These are phyloP conservation scores for Schizochytrium sp. DNA, from an alignment of 108 stramenopile genomes.

Conservation along the genomic window DNA sequence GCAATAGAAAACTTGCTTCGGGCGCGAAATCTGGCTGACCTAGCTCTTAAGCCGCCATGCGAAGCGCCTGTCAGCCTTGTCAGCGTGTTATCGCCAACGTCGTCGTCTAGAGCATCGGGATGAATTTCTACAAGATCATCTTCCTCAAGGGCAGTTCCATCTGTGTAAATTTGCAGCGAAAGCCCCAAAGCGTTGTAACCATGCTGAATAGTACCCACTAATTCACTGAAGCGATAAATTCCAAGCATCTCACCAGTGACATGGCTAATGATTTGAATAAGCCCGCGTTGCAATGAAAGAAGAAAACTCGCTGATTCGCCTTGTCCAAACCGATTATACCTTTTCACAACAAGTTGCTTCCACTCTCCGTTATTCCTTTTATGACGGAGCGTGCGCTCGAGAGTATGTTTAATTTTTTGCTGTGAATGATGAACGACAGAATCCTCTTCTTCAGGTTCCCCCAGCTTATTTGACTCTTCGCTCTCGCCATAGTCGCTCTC, in stretches of 20 bases:
- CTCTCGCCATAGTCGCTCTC: background rate
- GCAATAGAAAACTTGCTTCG: no score
- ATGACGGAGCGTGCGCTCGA: conserved; percentile 35
- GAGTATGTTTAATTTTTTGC: background rate
- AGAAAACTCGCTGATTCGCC: conserved; percentile 19
- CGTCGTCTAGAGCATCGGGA: background rate
- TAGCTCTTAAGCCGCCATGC: no score
- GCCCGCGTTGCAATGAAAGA: background rate
- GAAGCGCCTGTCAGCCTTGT: no score
- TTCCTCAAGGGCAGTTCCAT: background rate
- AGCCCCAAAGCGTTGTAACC: conserved; percentile 22
- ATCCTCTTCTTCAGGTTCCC: background rate
- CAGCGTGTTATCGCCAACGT: background rate
- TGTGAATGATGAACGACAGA: background rate
- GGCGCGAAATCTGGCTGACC: no score
- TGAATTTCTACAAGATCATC: background rate
- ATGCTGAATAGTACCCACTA: background rate
- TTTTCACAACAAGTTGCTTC: background rate
- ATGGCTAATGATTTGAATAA: background rate
- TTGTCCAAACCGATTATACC: conserved; percentile 46
- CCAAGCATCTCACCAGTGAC: background rate
- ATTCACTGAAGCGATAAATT: background rate
- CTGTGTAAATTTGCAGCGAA: background rate
- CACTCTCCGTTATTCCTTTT: background rate
- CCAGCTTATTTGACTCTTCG: background rate